Conservation (phyloP, 2,329 filamentous ascomycete genomes). For the Sporothrix pseudoabietina region DNA sequence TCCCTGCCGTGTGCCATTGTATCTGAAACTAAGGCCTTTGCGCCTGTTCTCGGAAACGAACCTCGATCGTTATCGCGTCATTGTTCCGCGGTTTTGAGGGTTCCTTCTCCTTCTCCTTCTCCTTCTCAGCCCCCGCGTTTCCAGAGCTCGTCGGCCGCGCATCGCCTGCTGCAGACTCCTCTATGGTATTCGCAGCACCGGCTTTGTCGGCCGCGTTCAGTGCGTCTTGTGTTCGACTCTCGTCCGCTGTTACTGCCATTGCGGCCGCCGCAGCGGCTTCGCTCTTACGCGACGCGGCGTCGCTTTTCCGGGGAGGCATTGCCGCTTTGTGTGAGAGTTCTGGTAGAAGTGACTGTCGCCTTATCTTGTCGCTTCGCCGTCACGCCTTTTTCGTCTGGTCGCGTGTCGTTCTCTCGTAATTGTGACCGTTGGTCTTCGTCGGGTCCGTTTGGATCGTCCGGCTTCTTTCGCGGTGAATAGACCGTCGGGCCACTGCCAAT, state of each 20-base stretch:
- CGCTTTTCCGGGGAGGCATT: slow-evolving; percentile 62
- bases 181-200: not conserved
- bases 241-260: slow-evolving; percentile 31
- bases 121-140: slow-evolving; percentile 44
- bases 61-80: slow-evolving; percentile 57
- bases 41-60: slow-evolving; percentile 38
- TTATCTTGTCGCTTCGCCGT: not conserved
- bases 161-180: not conserved
- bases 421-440: not conserved
- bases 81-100: slow-evolving; percentile 36
- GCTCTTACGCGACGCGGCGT: slow-evolving; percentile 47
- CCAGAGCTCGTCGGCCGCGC: not conserved
- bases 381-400: not conserved
- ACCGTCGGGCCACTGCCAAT: not conserved
- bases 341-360: not conserved
- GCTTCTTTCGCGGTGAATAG: no score
- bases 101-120: slow-evolving; percentile 28
- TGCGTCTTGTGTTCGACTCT: slow-evolving; percentile 28
- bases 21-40: not conserved
- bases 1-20: not conserved
- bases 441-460: not conserved
- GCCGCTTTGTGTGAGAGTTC: not conserved
- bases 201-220: not conserved
- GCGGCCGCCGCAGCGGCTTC: slow-evolving; percentile 43
- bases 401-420: not conserved